Base-by-base conservation (phyloP, 441 rosid species). In the Erodium chrysanthum region DNA sequence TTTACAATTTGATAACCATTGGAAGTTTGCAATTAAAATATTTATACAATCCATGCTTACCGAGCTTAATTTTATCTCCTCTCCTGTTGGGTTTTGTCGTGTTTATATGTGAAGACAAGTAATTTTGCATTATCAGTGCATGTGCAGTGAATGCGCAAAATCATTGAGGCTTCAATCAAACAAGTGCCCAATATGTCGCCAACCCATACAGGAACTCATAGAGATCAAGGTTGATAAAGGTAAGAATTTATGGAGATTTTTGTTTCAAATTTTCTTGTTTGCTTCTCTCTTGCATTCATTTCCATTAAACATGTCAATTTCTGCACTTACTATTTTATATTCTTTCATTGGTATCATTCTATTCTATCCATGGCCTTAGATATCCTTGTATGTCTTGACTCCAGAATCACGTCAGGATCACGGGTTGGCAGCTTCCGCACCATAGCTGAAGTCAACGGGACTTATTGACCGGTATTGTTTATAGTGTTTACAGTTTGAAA, bases 101-200 rank as follows among this genome's bases (percentile, higher is more conserved):
- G 10, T 37, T 40, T 40, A 10, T 14, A 14, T n/a, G 54, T 46
- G n/a, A 46, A 44, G 15, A 46, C 6, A 46, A 14, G 7, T 46
- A 46, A 37, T 71, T 74, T 27, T 65, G 27, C 73, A 25, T 69
- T 76, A 48, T 70, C 88, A 90, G 95, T 88, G 96, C 64, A 79
- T 90, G 84, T 90, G 95, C 79, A 78, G 85, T 25, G 92, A 81
- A 61, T 90, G 96, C 70, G 92, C 95, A 25, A 86, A 84, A 80
- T 85, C 73, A 64, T 72, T 90, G 80, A 81, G 87, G 78, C 75
- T 84, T 70, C 95, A 78, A 71, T 81, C 96, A 48, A 86, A 86
- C 70, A 86, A 84, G 70, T 90, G 96, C 74, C 96, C 96, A 29
- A 86, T 88, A 61, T 90, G 96, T 76, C 82, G 96, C 15, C 87